Conservation (phyloP, 176 grass and related monocot genomes). For the Saccharum spontaneum region DNA sequence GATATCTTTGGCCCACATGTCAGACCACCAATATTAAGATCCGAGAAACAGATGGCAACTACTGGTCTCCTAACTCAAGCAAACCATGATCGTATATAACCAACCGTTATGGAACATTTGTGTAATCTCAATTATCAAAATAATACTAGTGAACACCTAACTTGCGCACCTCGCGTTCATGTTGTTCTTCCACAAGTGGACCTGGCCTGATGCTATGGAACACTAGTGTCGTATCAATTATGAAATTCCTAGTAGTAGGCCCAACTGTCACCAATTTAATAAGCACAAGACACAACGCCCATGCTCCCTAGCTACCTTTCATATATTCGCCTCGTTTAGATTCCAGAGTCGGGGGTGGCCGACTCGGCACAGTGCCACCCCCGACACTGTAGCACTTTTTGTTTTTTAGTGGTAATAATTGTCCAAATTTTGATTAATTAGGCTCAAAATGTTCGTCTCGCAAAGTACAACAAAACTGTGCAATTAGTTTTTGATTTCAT, state of each 20-base stretch:
- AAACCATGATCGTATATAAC: not conserved
- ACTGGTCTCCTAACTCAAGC: not conserved
- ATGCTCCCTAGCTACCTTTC: slow-evolving; percentile 12
- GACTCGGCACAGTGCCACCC: too few species aligned
- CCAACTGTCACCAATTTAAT: slow-evolving; percentile 25
- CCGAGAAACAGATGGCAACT: not conserved
- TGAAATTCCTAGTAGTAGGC: slow-evolving; percentile 4
- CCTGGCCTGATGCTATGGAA: slow-evolving; percentile 7
- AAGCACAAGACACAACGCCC: slow-evolving; percentile 20
- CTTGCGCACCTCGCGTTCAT: not conserved
- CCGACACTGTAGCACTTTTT: too few species aligned
- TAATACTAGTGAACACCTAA: not conserved
- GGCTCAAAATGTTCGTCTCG: too few species aligned
- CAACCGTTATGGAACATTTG: slow-evolving; percentile 20
- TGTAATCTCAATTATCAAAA: slow-evolving; percentile 6
- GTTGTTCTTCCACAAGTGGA: slow-evolving; percentile 21
- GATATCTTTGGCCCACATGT: not conserved
- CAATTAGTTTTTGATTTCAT: too few species aligned
- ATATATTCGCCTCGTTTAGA: too few species aligned
- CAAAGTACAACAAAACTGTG: too few species aligned
- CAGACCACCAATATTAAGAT: not conserved
- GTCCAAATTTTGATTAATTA: too few species aligned
- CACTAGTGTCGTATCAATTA: slow-evolving; percentile 17
- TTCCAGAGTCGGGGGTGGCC: too few species aligned
- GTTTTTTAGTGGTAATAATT: too few species aligned